These are phyloP conservation scores for Neostapfia colusana DNA, from an alignment of 176 grass and related monocot genomes.

Conservation along the genomic window DNA sequence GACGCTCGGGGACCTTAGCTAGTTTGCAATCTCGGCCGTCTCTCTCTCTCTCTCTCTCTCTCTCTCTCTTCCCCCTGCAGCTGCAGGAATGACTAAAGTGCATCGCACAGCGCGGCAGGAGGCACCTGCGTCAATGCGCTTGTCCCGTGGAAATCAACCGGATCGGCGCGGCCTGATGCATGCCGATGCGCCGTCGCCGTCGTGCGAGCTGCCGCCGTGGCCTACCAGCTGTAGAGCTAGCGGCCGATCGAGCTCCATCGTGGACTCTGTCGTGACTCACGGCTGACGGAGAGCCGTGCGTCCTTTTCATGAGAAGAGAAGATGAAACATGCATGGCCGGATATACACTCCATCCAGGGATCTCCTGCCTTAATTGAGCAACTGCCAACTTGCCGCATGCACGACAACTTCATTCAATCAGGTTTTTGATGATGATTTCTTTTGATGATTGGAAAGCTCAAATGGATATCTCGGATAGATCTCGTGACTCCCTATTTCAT, in stretches of 20 bases:
- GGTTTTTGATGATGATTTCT: not conserved
- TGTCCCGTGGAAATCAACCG: slow-evolving; percentile 8
- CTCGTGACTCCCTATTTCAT: not conserved
- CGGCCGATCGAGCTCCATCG: not conserved
- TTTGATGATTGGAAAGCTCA: not conserved
- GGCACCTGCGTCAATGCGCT: not conserved
- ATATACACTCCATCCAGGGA: not conserved
- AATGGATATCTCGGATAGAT: not conserved
- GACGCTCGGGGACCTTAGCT: too few relatives aligned
- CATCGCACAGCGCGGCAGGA: too few relatives aligned
- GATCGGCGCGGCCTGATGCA: not conserved
- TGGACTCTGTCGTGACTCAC: slow-evolving; percentile 1
- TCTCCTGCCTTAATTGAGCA: not conserved
- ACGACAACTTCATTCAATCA: not conserved
- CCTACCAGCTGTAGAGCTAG: slow-evolving; percentile 19
- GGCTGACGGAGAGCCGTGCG: not conserved
- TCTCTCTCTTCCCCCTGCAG: too few relatives aligned
- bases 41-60: too few relatives aligned
- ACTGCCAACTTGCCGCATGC: not conserved
- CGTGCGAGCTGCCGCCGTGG: slow-evolving; percentile 21
- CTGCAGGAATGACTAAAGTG: too few relatives aligned
- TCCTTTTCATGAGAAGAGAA: not conserved
- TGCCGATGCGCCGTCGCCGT: slow-evolving; percentile 18
- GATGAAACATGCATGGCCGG: not conserved
- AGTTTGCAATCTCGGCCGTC: too few relatives aligned